Percentiles rank a stretch among this genome's conserved stretches.
phyloP scores from a whole-genome alignment of 371 early-diverging fungal genomes.

The Smittium mucronatum region DNA sequence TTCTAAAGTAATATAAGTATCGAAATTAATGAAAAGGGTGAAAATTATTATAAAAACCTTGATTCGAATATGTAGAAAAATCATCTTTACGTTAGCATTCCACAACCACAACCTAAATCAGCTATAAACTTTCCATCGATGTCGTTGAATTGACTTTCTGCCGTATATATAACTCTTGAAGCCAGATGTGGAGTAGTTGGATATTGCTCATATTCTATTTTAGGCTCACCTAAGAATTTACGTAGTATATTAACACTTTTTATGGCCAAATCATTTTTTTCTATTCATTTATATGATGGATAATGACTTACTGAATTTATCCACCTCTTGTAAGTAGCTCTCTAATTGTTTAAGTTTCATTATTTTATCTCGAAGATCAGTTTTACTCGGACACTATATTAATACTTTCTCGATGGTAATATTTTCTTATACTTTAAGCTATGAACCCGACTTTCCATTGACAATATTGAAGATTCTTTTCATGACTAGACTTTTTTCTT shows the following conservation, averaged over 20 bases:
- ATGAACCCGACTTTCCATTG: too few relatives aligned
- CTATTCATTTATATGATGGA: background rate
- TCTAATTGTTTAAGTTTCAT: slow-evolving; percentile 71
- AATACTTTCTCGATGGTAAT: too few relatives aligned
- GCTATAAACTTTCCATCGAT: slow-evolving; percentile 58
- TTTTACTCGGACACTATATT: too few relatives aligned
- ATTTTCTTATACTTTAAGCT: too few relatives aligned
- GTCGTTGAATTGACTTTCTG: slow-evolving; percentile 59
- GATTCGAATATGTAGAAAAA: too few relatives aligned
- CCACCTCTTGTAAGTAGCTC: slow-evolving; percentile 54
- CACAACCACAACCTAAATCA: slow-evolving; percentile 77
- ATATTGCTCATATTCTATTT: slow-evolving; percentile 72
- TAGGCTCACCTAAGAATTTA: slow-evolving; percentile 35
- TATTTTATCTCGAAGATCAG: too few relatives aligned
- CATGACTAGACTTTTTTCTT: too few relatives aligned
- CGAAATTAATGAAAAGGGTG: too few relatives aligned
- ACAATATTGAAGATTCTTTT: too few relatives aligned
- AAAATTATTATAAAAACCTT: too few relatives aligned
- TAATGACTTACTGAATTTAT: slow-evolving; percentile 42
- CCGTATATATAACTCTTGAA: slow-evolving; percentile 68
- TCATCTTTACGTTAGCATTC: slow-evolving; percentile 42
- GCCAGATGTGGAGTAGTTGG: slow-evolving; percentile 76
- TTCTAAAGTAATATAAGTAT: background rate
- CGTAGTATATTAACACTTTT: too few relatives aligned
- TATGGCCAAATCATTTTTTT: background rate